These are phyloP conservation scores for Microascus cirrosus DNA, from an alignment of 2,329 filamentous ascomycete genomes.

Conservation along the genomic window DNA sequence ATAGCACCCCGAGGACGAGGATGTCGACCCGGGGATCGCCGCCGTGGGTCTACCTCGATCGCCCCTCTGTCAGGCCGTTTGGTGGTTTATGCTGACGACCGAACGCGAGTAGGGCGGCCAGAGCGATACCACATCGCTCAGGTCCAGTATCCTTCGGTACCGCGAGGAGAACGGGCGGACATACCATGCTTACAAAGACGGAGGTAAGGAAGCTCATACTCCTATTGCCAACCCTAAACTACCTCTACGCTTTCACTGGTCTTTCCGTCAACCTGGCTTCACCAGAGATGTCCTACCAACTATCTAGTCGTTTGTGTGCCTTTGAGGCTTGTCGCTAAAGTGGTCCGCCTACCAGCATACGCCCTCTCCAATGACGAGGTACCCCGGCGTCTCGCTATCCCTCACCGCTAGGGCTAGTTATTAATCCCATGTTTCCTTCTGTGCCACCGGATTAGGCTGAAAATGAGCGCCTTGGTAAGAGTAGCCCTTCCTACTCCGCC, in stretches of 20 bases:
- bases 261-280: not conserved
- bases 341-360: not conserved
- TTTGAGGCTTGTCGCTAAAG: not conserved
- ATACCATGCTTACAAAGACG: slow-evolving; percentile 17
- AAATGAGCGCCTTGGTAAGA: slow-evolving; percentile 11
- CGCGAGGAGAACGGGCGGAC: slow-evolving; percentile 16
- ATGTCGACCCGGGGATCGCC: not conserved
- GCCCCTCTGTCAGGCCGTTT: not conserved
- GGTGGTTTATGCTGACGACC: not conserved
- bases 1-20: not conserved
- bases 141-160: slow-evolving; percentile 12
- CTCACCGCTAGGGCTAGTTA: not conserved
- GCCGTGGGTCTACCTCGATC: not conserved
- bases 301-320: too few species aligned
- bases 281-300: too few species aligned
- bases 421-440: not conserved
- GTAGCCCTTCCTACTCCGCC: not conserved
- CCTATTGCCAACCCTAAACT: too few species aligned
- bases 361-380: slow-evolving; percentile 4
- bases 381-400: not conserved
- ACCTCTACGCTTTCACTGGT: not conserved
- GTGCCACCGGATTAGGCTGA: slow-evolving; percentile 5
- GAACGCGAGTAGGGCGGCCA: not conserved
- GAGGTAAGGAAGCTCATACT: too few species aligned
- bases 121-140: slow-evolving; percentile 11